Evolutionary conservation across 306 rosid species (phyloP), one percentile per base, ranked within the genome.

Genomic region (Chamaecrista fasciculata): DNA sequence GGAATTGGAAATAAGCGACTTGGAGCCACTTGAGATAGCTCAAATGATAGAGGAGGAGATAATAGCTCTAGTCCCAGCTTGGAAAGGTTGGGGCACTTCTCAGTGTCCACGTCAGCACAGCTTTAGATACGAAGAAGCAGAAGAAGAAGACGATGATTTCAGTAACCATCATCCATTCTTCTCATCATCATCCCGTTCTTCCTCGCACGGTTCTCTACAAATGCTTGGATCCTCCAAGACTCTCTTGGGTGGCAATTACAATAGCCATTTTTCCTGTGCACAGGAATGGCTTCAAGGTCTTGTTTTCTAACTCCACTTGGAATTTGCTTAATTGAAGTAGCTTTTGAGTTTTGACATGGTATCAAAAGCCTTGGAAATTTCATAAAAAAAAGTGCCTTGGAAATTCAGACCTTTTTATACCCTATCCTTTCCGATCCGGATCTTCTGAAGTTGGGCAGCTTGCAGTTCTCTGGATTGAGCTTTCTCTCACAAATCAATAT

Each of bases 41-140:
- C 73, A 64, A 72, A 90, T 83, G 94, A 93, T 93, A 75, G 92
- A 90, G 71, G 76, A 88, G 16, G 95, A 90, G 81, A 81, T 88
- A 70, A 70, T 70, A 53, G 53, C 81, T 77, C 52, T 90, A 21
- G 76, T 88, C 47, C 90, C 97, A 44, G 73, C 71, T 72, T 82
- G 89, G 91, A 78, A 74, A 66, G 81, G 69, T 31, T 69, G 78
- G 68, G 67, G 66, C 1, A 47, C 78, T 10, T 65, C 77, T 28
- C 68, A 49, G 11, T 63, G 48, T 63, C 78, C 76, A 19, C 73
- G 62, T 65, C 94, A 82, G 18, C 79, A 82, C 46, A 89, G 89
- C 76, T 84, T 87, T 55, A 81, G 63, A 83, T 87, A 75, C 52
- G 89, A 70, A 66, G 87, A 87, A 2, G 78, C 78, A 0, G 83